A percentile compares a stretch with the other conserved stretches of the same genome.
phyloP scores from a whole-genome alignment of 805 yeast species.

The Teunomyces funiuensis region DNA sequence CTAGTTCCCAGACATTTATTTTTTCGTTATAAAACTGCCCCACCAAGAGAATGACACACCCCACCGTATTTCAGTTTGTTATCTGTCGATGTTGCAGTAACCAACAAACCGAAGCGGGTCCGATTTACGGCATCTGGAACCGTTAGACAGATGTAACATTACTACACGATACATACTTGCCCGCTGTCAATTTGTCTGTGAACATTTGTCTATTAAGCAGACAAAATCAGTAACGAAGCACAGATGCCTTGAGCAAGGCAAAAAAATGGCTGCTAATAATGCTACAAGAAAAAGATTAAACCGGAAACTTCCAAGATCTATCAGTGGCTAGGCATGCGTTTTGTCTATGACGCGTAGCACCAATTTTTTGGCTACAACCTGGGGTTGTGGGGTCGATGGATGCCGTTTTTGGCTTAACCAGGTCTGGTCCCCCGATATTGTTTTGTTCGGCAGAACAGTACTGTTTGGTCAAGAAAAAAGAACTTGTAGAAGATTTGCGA shows the following conservation, averaged over 20 bases:
- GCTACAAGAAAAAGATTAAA: no score
- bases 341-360: no score
- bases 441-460: constrained; percentile 4
- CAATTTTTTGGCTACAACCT: background rate
- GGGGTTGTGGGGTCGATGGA: constrained; percentile 1
- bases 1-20: background rate
- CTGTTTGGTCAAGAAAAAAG: background rate
- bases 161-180: no score
- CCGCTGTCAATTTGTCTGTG: no score
- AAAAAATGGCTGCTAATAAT: background rate
- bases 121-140: no score
- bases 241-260: background rate
- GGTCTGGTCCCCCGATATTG: background rate
- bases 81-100: background rate
- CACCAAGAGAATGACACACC: background rate
- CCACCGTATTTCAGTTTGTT: background rate
- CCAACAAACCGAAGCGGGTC: background rate
- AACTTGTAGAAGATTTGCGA: background rate
- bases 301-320: no score
- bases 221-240: background rate
- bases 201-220: no score
- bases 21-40: background rate
- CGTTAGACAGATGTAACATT: no score
- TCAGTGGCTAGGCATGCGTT: no score
- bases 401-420: background rate